Evolutionary conservation across 2,329 filamentous ascomycete genomes (phyloP).

Genomic region (Ophiosphaerella korrae): DNA sequence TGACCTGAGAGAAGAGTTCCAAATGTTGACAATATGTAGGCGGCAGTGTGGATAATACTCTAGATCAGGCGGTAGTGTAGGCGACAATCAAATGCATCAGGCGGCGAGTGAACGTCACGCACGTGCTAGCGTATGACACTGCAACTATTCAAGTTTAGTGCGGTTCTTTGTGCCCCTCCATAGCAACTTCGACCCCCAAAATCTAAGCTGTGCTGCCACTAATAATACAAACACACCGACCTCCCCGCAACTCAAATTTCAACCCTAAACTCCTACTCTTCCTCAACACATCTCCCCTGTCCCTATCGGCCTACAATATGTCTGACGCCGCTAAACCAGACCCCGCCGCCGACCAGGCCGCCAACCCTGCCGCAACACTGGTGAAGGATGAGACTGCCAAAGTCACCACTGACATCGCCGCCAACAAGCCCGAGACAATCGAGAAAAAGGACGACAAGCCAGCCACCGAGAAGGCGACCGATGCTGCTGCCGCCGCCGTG

Average conservation of each 20-base stretch:
- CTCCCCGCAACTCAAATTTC: slow-evolving; percentile 6
- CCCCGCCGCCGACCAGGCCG: slow-evolving; percentile 47
- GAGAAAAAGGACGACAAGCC: slow-evolving; percentile 58
- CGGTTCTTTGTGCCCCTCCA: slow-evolving; percentile 21
- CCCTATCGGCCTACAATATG: slow-evolving; percentile 25
- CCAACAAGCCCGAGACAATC: slow-evolving; percentile 27
- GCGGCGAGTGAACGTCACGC: slow-evolving; percentile 15
- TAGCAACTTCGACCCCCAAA: slow-evolving; percentile 29
- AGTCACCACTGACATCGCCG: slow-evolving; percentile 48
- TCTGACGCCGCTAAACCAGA: slow-evolving; percentile 49
- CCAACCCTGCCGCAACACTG: slow-evolving; percentile 48
- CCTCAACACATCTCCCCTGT: background rate
- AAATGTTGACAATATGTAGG: too few species aligned
- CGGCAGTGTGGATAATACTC: too few species aligned
- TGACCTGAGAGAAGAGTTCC: too few species aligned
- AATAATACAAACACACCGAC: slow-evolving; percentile 20
- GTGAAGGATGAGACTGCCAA: slow-evolving; percentile 52
- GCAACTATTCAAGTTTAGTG: slow-evolving; percentile 2
- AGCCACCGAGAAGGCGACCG: slow-evolving; percentile 46
- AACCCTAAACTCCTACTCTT: slow-evolving; percentile 5
- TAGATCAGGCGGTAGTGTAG: too few species aligned
- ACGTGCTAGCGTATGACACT: slow-evolving; percentile 15
- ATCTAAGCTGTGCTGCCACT: slow-evolving; percentile 26
- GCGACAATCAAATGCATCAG: background rate
- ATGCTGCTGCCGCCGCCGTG: slow-evolving; percentile 42